Evolutionary conservation across 768 basidiomycete genomes (phyloP).

Genomic region (Dictyophora rubrovolvata): DNA sequence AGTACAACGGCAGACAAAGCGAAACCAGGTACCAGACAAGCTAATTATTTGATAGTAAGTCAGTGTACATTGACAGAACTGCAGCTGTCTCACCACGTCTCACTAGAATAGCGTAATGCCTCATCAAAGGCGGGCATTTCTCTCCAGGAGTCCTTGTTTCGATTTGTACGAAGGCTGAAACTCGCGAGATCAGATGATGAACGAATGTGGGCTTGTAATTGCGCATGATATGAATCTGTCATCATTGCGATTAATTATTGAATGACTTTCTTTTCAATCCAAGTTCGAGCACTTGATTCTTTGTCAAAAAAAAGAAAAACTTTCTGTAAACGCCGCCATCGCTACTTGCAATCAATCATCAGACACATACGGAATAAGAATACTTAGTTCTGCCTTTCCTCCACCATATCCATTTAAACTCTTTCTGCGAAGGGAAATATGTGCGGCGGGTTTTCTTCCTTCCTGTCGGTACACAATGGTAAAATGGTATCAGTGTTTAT

Average conservation of each 20-base stretch:
- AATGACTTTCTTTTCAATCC: constrained; percentile 99
- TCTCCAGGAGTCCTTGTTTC: too few relatives aligned
- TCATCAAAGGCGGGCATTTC: constrained; percentile 24
- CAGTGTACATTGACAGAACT: constrained; percentile 30
- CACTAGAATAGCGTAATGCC: constrained; percentile 60
- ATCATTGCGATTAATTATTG: constrained; percentile 97
- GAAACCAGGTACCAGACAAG: constrained; percentile 63
- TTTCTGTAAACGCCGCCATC: constrained; percentile 41
- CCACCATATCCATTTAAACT: constrained; percentile 97
- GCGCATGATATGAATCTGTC: constrained; percentile 52
- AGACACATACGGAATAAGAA: constrained; percentile 49
- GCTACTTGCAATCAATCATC: constrained; percentile 6
- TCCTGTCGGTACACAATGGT: constrained; percentile 82
- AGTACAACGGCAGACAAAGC: too few relatives aligned
- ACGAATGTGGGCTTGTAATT: constrained; percentile 52
- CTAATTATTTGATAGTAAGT: constrained; percentile 57
- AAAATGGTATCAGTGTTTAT: constrained; percentile 94
- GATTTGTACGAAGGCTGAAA: constrained; percentile 27
- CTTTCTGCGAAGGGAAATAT: constrained; percentile 94
- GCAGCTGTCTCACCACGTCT: constrained; percentile 50
- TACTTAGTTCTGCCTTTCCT: constrained; percentile 96
- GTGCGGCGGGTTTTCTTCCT: constrained; percentile 78
- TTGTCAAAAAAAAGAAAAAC: too few relatives aligned
- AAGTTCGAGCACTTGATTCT: constrained; percentile 97
- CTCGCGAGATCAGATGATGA: constrained; percentile 50